Conservation (phyloP, 495 filamentous ascomycete genomes). For the Neurospora sp. region DNA sequence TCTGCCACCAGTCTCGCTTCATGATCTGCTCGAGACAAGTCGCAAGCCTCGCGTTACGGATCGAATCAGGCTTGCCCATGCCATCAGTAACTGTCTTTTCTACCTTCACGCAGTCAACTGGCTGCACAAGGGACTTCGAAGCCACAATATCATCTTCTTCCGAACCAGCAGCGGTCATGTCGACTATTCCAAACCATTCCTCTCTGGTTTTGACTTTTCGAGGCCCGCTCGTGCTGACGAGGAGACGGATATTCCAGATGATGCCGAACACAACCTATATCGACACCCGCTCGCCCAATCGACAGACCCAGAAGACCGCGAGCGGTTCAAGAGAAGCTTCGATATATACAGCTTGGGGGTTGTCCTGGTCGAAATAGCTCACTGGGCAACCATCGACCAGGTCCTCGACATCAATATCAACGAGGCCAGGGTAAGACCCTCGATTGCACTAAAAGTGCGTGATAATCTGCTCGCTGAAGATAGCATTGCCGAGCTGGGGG, state of each 20-base stretch:
- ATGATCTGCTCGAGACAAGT: slow-evolving; percentile 16
- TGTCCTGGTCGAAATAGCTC: slow-evolving; percentile 41
- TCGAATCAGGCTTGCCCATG: slow-evolving; percentile 26
- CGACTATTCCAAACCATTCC: slow-evolving; percentile 28
- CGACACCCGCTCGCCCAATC: slow-evolving; percentile 37
- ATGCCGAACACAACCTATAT: slow-evolving; percentile 37
- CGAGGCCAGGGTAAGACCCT: slow-evolving; percentile 13
- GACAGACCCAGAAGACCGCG: slow-evolving; percentile 19
- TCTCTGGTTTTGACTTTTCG: slow-evolving; percentile 46
- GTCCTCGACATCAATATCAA: slow-evolving; percentile 31
- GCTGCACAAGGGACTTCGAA: slow-evolving; percentile 51
- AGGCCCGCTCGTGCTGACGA: slow-evolving; percentile 40
- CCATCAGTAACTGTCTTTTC: slow-evolving; percentile 28
- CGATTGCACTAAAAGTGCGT: slow-evolving; percentile 20
- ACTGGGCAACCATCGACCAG: slow-evolving; percentile 41
- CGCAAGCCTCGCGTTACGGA: slow-evolving; percentile 25
- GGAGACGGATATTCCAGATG: slow-evolving; percentile 40
- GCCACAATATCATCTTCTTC: slow-evolving; percentile 48
- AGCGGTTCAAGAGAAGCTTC: slow-evolving; percentile 38
- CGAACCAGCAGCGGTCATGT: slow-evolving; percentile 11
- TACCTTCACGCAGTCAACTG: slow-evolving; percentile 48
- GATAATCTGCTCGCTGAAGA: slow-evolving; percentile 15
- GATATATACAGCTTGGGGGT: slow-evolving; percentile 50
- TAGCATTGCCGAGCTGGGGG: slow-evolving; percentile 21
- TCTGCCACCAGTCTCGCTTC: slow-evolving; percentile 26